A percentile compares a stretch with the other conserved stretches of the same genome.
Evolutionary conservation across 1,284 basidiomycete species (phyloP).

Genomic region (Vanrija humicola): DNA sequence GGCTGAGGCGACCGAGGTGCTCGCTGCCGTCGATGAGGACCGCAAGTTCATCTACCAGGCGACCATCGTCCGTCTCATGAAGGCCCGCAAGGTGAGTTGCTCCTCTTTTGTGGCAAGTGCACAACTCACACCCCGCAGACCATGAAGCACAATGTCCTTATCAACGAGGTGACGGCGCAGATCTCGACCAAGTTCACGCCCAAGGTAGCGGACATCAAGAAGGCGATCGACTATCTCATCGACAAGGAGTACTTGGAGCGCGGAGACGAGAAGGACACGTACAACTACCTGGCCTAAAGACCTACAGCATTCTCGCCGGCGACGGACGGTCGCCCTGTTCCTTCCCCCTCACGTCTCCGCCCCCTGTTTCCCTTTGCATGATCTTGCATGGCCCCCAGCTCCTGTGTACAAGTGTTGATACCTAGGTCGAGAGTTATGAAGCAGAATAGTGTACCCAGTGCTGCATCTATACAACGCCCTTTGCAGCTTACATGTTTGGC

Average conservation of each 20-base stretch:
- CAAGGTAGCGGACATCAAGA: constrained; percentile 46
- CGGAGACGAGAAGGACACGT: constrained; percentile 61
- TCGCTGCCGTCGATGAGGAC: constrained; percentile 96
- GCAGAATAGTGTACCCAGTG: not conserved
- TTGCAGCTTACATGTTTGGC: no score
- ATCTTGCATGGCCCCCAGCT: not conserved
- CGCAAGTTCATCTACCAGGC: constrained; percentile 96
- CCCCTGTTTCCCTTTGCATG: not conserved
- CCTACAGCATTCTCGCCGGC: no score
- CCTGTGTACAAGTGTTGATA: not conserved
- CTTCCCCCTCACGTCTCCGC: not conserved
- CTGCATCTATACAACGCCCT: not conserved
- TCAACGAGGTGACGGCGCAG: constrained; percentile 88
- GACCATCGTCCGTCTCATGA: constrained; percentile 97
- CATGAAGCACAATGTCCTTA: constrained; percentile 91
- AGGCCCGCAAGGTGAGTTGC: constrained; percentile 66
- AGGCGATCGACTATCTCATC: constrained; percentile 94
- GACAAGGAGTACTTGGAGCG: constrained; percentile 98
- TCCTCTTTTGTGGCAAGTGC: not conserved
- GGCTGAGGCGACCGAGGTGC: constrained; percentile 82
- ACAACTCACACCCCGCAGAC: constrained; percentile 55
- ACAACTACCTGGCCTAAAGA: constrained; percentile 18
- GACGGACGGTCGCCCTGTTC: not conserved
- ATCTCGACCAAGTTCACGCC: constrained; percentile 58
- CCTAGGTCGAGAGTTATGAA: not conserved